These are phyloP conservation scores for Boletus subparvulus DNA, from an alignment of 768 basidiomycete species.

Conservation along the genomic window DNA sequence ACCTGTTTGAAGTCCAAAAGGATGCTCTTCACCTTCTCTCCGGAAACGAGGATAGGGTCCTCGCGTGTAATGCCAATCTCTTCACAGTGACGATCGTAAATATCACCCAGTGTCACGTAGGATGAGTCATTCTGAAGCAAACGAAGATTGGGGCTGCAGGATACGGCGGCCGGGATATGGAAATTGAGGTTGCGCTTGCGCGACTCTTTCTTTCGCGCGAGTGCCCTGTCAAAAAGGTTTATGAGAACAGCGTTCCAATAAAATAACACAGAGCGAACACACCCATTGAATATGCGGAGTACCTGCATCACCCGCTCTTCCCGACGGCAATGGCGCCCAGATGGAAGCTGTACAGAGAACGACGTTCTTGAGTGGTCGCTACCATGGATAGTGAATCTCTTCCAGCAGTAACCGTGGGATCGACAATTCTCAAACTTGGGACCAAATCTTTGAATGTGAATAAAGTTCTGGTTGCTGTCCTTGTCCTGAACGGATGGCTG, in stretches of 20 bases:
- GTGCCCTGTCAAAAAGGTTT: conserved; percentile 50
- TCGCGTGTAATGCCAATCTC: conserved; percentile 75
- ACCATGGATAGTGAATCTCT: conserved; percentile 87
- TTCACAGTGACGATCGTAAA: conserved; percentile 89
- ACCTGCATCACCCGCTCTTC: conserved; percentile 92
- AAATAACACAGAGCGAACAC: conserved; percentile 19
- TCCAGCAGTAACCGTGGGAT: conserved; percentile 82
- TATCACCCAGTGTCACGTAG: conserved; percentile 86
- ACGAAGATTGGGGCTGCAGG: conserved; percentile 79
- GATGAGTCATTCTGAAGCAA: conserved; percentile 91
- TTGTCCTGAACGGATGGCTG: conserved; percentile 66
- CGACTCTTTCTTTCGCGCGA: conserved; percentile 86
- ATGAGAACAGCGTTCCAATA: not conserved
- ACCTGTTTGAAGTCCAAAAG: conserved; percentile 57
- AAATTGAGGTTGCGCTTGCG: conserved; percentile 89
- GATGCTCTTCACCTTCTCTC: conserved; percentile 78
- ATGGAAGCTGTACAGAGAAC: conserved; percentile 89
- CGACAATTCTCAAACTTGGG: conserved; percentile 90
- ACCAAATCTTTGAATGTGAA: conserved; percentile 86
- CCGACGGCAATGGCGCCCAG: conserved; percentile 79
- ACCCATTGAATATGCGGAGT: conserved; percentile 95
- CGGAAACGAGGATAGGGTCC: conserved; percentile 82
- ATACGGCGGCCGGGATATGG: conserved; percentile 86
- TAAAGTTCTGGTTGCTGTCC: conserved; percentile 88
- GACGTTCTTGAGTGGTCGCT: conserved; percentile 86